phyloP scores from a whole-genome alignment of 176 grass and related monocot genomes.

The Carex pumila region DNA sequence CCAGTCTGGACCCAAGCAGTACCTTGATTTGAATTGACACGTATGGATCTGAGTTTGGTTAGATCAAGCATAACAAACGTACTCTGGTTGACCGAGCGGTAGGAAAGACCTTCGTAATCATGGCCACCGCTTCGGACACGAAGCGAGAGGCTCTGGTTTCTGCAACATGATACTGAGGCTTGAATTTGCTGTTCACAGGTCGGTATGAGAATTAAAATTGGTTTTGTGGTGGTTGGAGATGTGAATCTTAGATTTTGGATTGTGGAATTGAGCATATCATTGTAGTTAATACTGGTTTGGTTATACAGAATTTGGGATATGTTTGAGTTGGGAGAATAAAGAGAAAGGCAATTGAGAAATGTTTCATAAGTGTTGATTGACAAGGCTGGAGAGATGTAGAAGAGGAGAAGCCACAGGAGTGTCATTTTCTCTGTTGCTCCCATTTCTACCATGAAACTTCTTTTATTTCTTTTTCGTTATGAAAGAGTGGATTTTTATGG shows the following conservation, averaged over 20 bases:
- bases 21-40: background rate
- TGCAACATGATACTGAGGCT: slow-evolving; percentile 39
- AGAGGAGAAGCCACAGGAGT: background rate
- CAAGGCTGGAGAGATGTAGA: background rate
- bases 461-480: background rate
- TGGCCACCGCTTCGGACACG: slow-evolving; percentile 66
- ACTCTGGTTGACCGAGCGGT: slow-evolving; percentile 26
- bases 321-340: slow-evolving; percentile 9
- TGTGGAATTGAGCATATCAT: slow-evolving; percentile 37
- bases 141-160: slow-evolving; percentile 20
- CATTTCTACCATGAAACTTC: background rate
- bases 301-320: slow-evolving; percentile 26
- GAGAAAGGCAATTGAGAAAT: slow-evolving; percentile 44
- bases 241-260: slow-evolving; percentile 40
- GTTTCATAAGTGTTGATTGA: slow-evolving; percentile 1
- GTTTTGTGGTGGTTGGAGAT: slow-evolving; percentile 27
- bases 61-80: slow-evolving; percentile 47
- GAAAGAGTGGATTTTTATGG: background rate
- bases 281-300: slow-evolving; percentile 25
- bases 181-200: slow-evolving; percentile 38
- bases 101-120: slow-evolving; percentile 82
- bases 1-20: slow-evolving; percentile 15
- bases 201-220: slow-evolving; percentile 45
- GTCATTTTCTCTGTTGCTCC: background rate
- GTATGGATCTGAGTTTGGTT: slow-evolving; percentile 23